Base-by-base conservation (phyloP, 2,329 filamentous ascomycete genomes). In the Arthroderma uncinatum region DNA sequence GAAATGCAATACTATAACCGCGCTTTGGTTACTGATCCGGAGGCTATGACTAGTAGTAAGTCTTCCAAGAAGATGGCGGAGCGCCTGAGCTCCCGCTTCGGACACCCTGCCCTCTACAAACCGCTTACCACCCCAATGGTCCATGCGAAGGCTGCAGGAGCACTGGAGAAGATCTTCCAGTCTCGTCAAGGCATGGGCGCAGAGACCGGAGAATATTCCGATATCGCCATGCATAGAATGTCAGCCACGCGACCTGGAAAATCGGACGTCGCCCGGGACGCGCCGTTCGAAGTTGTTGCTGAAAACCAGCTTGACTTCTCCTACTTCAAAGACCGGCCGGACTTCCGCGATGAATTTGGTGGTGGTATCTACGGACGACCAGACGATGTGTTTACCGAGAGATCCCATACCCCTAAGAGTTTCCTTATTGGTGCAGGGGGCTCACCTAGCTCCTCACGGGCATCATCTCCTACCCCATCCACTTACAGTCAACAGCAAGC, bases 91-190 rank as follows among this genome's bases (percentile, higher is more conserved):
- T 57, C 86, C 81, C 59, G 83, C 25, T 98, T 96, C 68, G 91
- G 90, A 1, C 89, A 98, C 68, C 93, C 92, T 1, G 90, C 88
- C 3, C 78, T 97, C 14, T 95, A 93, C 76, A 87, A 87, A 70
- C 86, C 87, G 2, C 79, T 97, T 19, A 91, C 92, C 64, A 95
- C 90, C 0, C 92, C 92, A 2, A 96, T 97, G 91, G 92, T 97
- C 2, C 86, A 94, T 65, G 86, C 89, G 56, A 95, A 87, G 71
- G 89, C 89, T 1, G 88, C 93, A 65, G 90, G 93, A 59, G 79
- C 93, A 40, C 79, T 98, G 8, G 85, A 86, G n/a, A 82, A 87
- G 44, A 79, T 98, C 53, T 96, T 96, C 69, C 84, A 84, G 23
- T 92, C 91, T 9, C 85, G 92, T 3, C 74, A 95, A 23, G 85